These are phyloP conservation scores for Oropetium thomaeum DNA, from an alignment of 176 grass and related monocot genomes.

Conservation along the genomic window DNA sequence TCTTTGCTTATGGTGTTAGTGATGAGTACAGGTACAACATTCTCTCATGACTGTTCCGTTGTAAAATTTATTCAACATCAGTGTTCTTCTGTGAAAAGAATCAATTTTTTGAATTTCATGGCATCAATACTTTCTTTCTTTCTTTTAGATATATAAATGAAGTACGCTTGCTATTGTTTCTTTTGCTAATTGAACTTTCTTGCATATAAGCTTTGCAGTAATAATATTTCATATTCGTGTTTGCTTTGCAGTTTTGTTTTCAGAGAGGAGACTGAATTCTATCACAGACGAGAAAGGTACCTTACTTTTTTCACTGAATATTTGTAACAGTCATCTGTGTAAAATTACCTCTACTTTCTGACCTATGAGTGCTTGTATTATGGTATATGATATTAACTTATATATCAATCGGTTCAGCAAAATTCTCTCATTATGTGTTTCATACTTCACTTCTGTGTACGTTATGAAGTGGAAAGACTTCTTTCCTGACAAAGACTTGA, in stretches of 20 bases:
- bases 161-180: neutral
- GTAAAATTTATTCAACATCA: neutral
- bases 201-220: neutral
- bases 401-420: constrained; percentile 54
- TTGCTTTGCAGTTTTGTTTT: constrained; percentile 74
- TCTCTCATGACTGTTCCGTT: neutral
- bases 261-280: constrained; percentile 71
- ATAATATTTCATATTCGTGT: constrained; percentile 18
- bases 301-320: neutral
- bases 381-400: constrained; percentile 30
- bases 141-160: neutral
- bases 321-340: neutral
- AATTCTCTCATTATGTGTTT: constrained; percentile 61
- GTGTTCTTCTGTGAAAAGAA: neutral
- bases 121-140: neutral
- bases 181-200: neutral
- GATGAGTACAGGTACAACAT: constrained; percentile 78
- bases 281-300: constrained; percentile 70
- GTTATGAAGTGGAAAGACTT: constrained; percentile 77
- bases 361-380: neutral
- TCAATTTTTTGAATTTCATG: neutral
- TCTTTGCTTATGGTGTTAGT: constrained; percentile 94
- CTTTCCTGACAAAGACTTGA: constrained; percentile 67
- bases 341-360: constrained; percentile 9
- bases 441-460: constrained; percentile 73